Base-by-base conservation (phyloP, 2,329 filamentous ascomycete genomes). In the Phaeosphaeria sp. region DNA sequence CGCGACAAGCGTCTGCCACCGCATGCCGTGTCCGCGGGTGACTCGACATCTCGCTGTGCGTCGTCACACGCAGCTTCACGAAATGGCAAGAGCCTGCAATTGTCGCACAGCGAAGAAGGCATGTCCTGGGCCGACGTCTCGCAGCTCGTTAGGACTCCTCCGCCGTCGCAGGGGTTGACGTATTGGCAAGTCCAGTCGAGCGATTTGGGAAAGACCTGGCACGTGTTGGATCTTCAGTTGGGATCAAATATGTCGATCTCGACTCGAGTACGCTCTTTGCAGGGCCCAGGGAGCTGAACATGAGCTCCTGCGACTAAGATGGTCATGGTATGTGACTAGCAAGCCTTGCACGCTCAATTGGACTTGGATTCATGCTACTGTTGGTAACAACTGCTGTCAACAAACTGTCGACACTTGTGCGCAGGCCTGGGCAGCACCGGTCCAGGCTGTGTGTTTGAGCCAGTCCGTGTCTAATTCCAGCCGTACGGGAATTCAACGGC, bases 401-500 rank as follows among this genome's bases (percentile, higher is more conserved):
- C 11, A 36, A 30, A 36, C 11, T 36, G 15, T 36, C 30, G 11
- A 30, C 30, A 36, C 30, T 13, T 6, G 30, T 13, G 30, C 30
- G 30, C 30, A 13, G 11, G 15, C 3, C 30, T 43, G 21, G 21
- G 27, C 42, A 33, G 30, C 21, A 18, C 43, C 27, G 21, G 17
- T 25, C 30, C n/a, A 45, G 25, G 17, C 25, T 20, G 24, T 36
- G 15, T 39, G 11, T 45, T 25, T 15, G 6, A 48, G 27, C 30
- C 30, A 48, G 22, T 9, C 18, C 45, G 8, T 27, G 44, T 39
- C 43, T 22, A 46, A 40, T 27, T 42, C 55, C 53, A 58, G 51
- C 59, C 49, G 53, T 50, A 62, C 55, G 62, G 65, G 65, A 65
- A 60, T 18, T 30, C 55, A 67, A 67, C 64, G 64, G 65, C 58